A percentile compares a stretch with the other conserved stretches of the same genome.
These are phyloP conservation scores for Stephania cephalantha DNA, from an alignment of 164 flowering plant species.

Conservation along the genomic window DNA sequence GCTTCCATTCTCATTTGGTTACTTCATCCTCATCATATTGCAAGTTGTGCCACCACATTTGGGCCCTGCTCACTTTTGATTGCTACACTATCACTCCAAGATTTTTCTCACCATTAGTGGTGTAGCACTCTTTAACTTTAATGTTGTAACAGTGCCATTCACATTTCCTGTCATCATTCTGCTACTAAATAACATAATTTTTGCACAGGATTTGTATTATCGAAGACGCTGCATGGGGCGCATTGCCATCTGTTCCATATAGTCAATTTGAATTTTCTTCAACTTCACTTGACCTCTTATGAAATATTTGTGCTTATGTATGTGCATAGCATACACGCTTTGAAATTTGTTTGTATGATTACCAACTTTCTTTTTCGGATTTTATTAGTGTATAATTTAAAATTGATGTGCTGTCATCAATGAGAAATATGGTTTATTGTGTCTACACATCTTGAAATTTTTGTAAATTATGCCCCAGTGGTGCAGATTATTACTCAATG, in stretches of 20 bases:
- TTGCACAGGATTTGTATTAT: not conserved
- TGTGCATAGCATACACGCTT: not conserved
- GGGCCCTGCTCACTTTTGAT: too few relatives aligned
- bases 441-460: slow-evolving; percentile 6
- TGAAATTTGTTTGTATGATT: not conserved
- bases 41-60: too few relatives aligned
- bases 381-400: not conserved
- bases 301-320: not conserved
- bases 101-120: too few relatives aligned
- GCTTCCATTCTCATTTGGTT: too few relatives aligned
- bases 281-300: not conserved
- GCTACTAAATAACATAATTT: too few relatives aligned
- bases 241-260: not conserved
- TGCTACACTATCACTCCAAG: too few relatives aligned
- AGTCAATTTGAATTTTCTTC: not conserved
- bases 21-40: too few relatives aligned
- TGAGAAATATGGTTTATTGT: not conserved
- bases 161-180: too few relatives aligned
- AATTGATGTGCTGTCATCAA: not conserved
- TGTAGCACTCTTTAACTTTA: too few relatives aligned
- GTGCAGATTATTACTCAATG: slow-evolving; percentile 94
- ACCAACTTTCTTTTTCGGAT: not conserved
- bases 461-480: slow-evolving; percentile 41
- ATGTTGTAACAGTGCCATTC: too few relatives aligned
- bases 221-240: not conserved